Evolutionary conservation across 1,284 basidiomycete genomes (phyloP), one percentile per base, ranked within the genome.

Genomic region (Ganoderma lingzhi): DNA sequence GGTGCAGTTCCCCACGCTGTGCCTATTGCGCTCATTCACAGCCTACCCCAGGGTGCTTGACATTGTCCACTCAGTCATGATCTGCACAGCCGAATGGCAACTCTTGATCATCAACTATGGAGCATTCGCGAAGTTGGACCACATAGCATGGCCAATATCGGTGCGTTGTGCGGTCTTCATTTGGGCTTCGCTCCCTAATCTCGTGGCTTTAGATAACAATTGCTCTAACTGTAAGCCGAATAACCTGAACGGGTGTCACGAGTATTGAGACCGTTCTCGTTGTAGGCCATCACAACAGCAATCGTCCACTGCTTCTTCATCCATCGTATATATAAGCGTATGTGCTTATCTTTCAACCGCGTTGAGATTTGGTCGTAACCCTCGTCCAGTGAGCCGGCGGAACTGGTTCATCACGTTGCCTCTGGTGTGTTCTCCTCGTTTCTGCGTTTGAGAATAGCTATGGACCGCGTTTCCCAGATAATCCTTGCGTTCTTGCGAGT

Each of bases 271-370:
- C 14, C n/a, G 51, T 1, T 35, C 53, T 1, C 19, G 3, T 39
- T n/a, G 2, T 6, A 73, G 71, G 71, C 71, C 1, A n/a, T 71
- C 6, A 71, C 70, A n/a, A 73, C 71, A 15, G 51, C 63, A 51
- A 71, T 73, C 14, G 69, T 73, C 0, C 71, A 73, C 51, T 67
- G 71, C 53, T 73, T 70, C 66, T 73, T 69, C 58, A 73, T 73
- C n/a, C 69, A 67, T 39, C 69, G 71, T 1, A 73, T 70, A 17
- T 68, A 59, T 63, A 69, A 44, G 66, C 61, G 39, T 63, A 14
- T 15, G 67, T 64, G 3, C 23, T 37, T 17, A 5, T 23, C 12
- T 1, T 41, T 42, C 8, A 5, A 9, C 51, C 12, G 2, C 17
- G 5, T n/a, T 0, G 12, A 15, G 8, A 1, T 9, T 23, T 17